phyloP scores from a whole-genome alignment of 1,284 basidiomycete species.

The Porogramme epimiltina region DNA sequence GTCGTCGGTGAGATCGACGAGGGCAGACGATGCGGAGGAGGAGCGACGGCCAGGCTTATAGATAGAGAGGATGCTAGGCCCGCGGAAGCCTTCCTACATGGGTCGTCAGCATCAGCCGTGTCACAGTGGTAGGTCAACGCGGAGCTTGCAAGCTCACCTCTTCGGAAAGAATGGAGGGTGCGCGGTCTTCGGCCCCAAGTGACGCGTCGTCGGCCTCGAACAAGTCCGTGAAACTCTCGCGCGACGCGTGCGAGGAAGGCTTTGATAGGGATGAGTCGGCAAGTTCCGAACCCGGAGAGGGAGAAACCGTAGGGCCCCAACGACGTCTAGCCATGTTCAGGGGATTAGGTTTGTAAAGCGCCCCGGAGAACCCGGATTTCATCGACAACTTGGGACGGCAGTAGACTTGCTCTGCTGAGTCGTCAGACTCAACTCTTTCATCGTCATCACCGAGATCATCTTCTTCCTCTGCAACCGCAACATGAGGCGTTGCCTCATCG shows the following conservation, averaged over 20 bases:
- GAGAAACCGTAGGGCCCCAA: slow-evolving; percentile 40
- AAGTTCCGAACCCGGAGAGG: slow-evolving; percentile 24
- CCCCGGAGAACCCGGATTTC: slow-evolving; percentile 20
- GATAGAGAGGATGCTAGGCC: slow-evolving; percentile 20
- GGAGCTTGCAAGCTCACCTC: slow-evolving; percentile 19
- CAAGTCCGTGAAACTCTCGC: slow-evolving; percentile 29
- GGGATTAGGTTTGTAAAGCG: slow-evolving; percentile 50
- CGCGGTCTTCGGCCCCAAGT: neutral
- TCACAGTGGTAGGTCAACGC: slow-evolving; percentile 1
- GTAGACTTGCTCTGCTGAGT: slow-evolving; percentile 28
- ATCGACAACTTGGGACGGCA: slow-evolving; percentile 25
- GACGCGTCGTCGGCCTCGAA: slow-evolving; percentile 18
- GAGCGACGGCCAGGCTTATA: slow-evolving; percentile 21
- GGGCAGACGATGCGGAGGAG: slow-evolving; percentile 19
- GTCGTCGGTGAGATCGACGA: slow-evolving; percentile 26
- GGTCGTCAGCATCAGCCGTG: slow-evolving; percentile 8
- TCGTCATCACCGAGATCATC: slow-evolving; percentile 3
- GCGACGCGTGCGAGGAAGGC: too few relatives aligned
- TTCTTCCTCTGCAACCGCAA: neutral
- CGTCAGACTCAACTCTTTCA: slow-evolving; percentile 22
- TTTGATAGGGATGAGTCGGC: neutral
- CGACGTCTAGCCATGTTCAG: slow-evolving; percentile 54
- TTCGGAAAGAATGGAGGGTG: slow-evolving; percentile 19
- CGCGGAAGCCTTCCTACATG: slow-evolving; percentile 19
- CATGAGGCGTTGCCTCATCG: slow-evolving; percentile 7